A percentile compares a stretch with the other conserved stretches of the same genome.
phyloP scores from a whole-genome alignment of 1,139 yeast genomes.

The Casaregolazyma suthepensis region DNA sequence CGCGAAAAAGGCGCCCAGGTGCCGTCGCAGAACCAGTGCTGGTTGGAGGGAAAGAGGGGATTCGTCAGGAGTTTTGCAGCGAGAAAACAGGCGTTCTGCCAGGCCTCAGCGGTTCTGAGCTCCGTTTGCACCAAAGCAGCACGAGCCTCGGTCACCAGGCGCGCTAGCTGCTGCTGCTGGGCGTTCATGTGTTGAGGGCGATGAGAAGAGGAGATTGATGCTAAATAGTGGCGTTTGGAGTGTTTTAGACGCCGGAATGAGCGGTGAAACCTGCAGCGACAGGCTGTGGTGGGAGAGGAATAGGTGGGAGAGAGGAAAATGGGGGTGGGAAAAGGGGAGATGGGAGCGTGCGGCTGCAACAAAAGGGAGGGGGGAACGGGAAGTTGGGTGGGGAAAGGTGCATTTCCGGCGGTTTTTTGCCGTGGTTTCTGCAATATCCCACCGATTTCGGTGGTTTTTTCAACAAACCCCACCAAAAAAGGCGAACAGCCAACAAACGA shows the following conservation, averaged over 20 bases:
- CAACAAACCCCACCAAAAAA: no score
- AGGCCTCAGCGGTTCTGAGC: constrained; percentile 2
- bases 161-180: constrained; percentile 7
- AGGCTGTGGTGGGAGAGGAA: neutral
- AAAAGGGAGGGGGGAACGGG: neutral
- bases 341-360: neutral
- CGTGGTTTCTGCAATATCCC: no score
- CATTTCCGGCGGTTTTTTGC: no score
- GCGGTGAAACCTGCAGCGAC: neutral
- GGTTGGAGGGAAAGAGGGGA: constrained; percentile 4
- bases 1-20: constrained; percentile 16
- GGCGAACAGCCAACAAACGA: no score
- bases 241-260: neutral
- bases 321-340: neutral
- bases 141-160: constrained; percentile 6
- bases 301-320: no score
- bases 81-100: constrained; percentile 8
- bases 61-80: constrained; percentile 8
- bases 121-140: constrained; percentile 2
- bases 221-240: neutral
- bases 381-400: neutral
- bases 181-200: neutral
- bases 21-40: constrained; percentile 20
- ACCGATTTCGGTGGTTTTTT: no score
- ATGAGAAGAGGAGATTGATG: neutral